Evolutionary conservation across 768 basidiomycete species (phyloP).

Genomic region (Gloeopeniophorella convolvens): DNA sequence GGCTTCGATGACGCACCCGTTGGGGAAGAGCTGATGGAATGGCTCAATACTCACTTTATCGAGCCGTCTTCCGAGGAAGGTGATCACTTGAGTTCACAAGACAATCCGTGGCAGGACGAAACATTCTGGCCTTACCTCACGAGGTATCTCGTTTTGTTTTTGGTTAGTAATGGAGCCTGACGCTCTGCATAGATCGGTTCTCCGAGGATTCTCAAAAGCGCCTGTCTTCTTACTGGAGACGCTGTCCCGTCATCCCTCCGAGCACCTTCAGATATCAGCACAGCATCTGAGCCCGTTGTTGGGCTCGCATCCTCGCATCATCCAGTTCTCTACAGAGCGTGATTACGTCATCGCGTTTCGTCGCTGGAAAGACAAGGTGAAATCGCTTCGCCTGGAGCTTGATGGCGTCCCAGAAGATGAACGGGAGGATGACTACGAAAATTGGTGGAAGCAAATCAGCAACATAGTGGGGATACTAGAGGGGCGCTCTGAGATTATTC

Average conservation of each 20-base stretch:
- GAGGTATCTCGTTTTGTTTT: slow-evolving; percentile 39
- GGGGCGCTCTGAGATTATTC: slow-evolving; percentile 66
- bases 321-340: slow-evolving; percentile 62
- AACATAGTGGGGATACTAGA: slow-evolving; percentile 79
- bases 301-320: slow-evolving; percentile 66
- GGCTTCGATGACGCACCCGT: slow-evolving; percentile 79
- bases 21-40: slow-evolving; percentile 92
- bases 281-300: slow-evolving; percentile 59
- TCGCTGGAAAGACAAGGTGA: slow-evolving; percentile 72
- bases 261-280: slow-evolving; percentile 60
- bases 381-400: slow-evolving; percentile 65
- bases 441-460: slow-evolving; percentile 79
- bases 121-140: slow-evolving; percentile 80
- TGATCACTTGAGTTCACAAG: slow-evolving; percentile 61
- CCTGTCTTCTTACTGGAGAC: slow-evolving; percentile 72
- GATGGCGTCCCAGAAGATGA: slow-evolving; percentile 62
- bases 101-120: slow-evolving; percentile 74
- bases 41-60: slow-evolving; percentile 92
- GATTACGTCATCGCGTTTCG: slow-evolving; percentile 75
- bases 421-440: slow-evolving; percentile 62
- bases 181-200: slow-evolving; percentile 49
- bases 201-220: slow-evolving; percentile 83
- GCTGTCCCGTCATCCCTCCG: slow-evolving; percentile 66
- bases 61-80: slow-evolving; percentile 86
- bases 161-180: not conserved